Base-by-base conservation (phyloP, 345 rosid genomes). In the Brassica cretica region DNA sequence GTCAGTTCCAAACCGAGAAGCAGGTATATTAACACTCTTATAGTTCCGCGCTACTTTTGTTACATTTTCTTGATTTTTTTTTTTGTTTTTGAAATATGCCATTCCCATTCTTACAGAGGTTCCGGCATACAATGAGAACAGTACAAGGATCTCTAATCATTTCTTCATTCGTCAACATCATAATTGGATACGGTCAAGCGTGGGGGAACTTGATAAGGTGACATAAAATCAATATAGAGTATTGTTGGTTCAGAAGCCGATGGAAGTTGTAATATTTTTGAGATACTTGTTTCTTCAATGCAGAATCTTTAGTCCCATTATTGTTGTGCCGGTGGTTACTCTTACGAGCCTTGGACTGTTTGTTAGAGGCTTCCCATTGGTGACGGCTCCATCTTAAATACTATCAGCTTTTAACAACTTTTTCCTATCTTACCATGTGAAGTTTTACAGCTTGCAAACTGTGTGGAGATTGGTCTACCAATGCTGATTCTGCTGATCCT, bases 401-500 rank as follows among this genome's bases (percentile, higher is more conserved):
- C 21, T 44, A 30, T 10, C 27, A 24, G 60, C 29, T 65, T 70
- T 49, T 49, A n/a, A 44, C 25, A 64, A 15, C 5, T 46, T 46
- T 74, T 75, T 4, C 5, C 14, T 21, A 67, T 33, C 60, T 64
- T 19, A 35, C 56, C 46, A 63, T 49, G 41, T 64, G 25, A 66
- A 68, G 18, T n/a, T 61, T 15, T 74, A 66, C 92, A 95, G 99
- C 97, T 95, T 63, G 99, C 91, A 55, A 89, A 85, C 53, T 95
- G 99, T 24, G 90, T 90, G 75, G 96, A 95, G 86, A 77, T 95
- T 58, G 99, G 99, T 77, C 87, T 95, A 77, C 99, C 99, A 2
- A 91, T 93, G 97, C 88, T 95, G 79, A 87, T 95, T 84, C 73
- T 93, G 58, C 86, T 93, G 25, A 81, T 95, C 29, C 3, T 86